Evolutionary conservation across 441 rosid species (phyloP).

Genomic region (Omphalea diandra): DNA sequence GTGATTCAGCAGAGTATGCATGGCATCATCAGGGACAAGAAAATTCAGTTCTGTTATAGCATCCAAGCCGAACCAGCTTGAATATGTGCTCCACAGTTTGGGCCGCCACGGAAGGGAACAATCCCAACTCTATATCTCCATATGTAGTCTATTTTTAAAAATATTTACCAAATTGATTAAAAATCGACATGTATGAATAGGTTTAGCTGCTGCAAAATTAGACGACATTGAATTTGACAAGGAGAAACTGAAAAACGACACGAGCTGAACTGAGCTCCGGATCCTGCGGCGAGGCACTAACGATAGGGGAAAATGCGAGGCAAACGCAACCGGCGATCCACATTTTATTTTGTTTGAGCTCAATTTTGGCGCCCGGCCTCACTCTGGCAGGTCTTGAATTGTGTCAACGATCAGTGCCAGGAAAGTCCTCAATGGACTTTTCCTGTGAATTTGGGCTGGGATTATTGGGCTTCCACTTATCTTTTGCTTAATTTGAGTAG

Average conservation of each 20-base stretch:
- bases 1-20: not conserved
- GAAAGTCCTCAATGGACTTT: too few relatives aligned
- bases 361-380: constrained; percentile 31
- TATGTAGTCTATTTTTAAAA: constrained; percentile 54
- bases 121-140: constrained; percentile 93
- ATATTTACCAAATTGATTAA: not conserved
- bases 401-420: too few relatives aligned
- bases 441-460: not conserved
- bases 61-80: constrained; percentile 88
- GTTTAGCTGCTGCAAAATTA: not conserved
- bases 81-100: constrained; percentile 81
- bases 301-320: constrained; percentile 21
- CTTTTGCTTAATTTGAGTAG: too few relatives aligned
- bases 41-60: constrained; percentile 36
- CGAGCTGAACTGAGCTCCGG: constrained; percentile 76
- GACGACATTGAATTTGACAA: not conserved
- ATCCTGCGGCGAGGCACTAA: constrained; percentile 39
- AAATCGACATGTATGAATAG: not conserved
- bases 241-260: constrained; percentile 86
- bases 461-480: too few relatives aligned
- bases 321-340: constrained; percentile 27
- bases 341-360: constrained; percentile 23
- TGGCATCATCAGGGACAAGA: constrained; percentile 11
- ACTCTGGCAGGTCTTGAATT: too few relatives aligned
- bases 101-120: constrained; percentile 79